A percentile compares a stretch with the other conserved stretches of the same genome.
phyloP scores from a whole-genome alignment of 345 rosid genomes.

The Eucalyptus cladocalyx region DNA sequence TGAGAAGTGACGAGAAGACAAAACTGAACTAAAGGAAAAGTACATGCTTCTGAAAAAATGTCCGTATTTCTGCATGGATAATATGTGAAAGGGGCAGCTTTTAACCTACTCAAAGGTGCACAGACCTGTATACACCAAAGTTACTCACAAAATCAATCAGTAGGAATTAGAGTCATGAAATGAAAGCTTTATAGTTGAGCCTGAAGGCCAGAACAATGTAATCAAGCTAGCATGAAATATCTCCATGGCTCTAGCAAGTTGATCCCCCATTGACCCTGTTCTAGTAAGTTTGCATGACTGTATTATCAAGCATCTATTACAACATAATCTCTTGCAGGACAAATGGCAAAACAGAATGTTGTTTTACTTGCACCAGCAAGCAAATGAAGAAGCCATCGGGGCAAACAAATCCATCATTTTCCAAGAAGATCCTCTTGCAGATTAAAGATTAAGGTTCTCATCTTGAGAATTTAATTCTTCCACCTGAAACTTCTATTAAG shows the following conservation, averaged over 20 bases:
- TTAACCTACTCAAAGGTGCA: background rate
- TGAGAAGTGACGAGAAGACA: background rate
- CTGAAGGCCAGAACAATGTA: background rate
- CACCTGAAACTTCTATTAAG: background rate
- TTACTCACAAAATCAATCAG: background rate
- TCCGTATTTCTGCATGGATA: rapidly evolving
- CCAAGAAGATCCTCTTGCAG: background rate
- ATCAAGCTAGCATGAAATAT: background rate
- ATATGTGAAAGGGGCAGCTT: background rate
- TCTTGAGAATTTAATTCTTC: background rate
- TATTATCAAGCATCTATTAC: background rate
- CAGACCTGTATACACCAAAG: background rate
- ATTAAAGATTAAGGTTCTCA: background rate
- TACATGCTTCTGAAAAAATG: background rate
- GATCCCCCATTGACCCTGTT: background rate
- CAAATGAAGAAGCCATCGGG: background rate
- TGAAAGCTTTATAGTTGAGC: background rate
- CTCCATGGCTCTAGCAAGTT: background rate
- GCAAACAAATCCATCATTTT: background rate
- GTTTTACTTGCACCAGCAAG: background rate
- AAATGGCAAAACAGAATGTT: background rate
- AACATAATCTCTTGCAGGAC: background rate
- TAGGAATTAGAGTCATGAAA: background rate
- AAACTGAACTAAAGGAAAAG: background rate
- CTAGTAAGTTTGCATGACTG: background rate